Evolutionary conservation across 2,329 filamentous ascomycete genomes (phyloP), one percentile per base, ranked within the genome.

Genomic region (Ceratocystis destructans): DNA sequence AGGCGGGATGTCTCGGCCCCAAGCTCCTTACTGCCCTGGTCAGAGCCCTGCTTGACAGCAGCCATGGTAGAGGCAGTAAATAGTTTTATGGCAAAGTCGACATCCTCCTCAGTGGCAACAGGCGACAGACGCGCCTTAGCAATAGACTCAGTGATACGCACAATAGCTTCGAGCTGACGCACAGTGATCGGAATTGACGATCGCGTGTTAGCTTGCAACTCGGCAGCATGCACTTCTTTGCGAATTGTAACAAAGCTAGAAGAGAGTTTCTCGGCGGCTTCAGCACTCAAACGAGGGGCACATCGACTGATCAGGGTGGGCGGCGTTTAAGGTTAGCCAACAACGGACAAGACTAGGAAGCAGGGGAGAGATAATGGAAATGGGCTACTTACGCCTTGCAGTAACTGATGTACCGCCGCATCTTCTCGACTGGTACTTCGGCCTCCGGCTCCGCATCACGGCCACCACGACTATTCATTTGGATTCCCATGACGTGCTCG

Each of bases 51-150:
- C 68, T 90, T 93, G 66, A 97, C 91, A 6, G 94, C 94, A 73
- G 99, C 93, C 94, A 99, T 97, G 67, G 94, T 99, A 2, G 87
- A 92, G 70, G 92, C 94, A 37, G 99, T 79, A 86, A 99, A 99
- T 17, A 99, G 83, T 0, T 94, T 87, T 72, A 99, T 99, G 1
- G 94, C 94, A 78, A 99, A 94, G 73, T 99, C 93, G 64, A 99
- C 94, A 73, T 99, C 94, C 61, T 85, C 81, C 75, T 96, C 93
- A 0, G 88, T 92, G 1, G 93, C 94, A 53, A 96, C 82, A 2
- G 92, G 87, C 0, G 88, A 90, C 7, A 99, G 83, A 0, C 88
- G 86, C 55, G 99, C 80, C 75, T 99, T 99, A 66, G 94, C 94
- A 1, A 99, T 83, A 0, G 94, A 91, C 75, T 99, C 94, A 2